Evolutionary conservation across 2,329 filamentous ascomycete species (phyloP), one percentile per base, ranked within the genome.

Genomic region (Aspergillus sp.): DNA sequence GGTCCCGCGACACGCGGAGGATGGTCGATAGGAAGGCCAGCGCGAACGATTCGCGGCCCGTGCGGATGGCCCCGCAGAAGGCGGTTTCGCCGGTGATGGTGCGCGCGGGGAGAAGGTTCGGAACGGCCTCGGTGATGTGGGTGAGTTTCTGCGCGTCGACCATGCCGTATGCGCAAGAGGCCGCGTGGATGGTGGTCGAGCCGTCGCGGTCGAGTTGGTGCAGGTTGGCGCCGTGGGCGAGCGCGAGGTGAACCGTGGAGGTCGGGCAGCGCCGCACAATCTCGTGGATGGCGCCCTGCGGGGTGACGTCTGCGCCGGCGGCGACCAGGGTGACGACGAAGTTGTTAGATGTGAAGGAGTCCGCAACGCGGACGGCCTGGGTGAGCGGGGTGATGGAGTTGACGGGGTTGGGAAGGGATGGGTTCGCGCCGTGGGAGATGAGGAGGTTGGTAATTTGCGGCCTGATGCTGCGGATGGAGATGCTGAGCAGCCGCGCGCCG

Each of bases 361-460:
- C n/a, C n/a, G n/a, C n/a, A n/a, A n/a, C n/a, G n/a, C n/a, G n/a
- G n/a, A n/a, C n/a, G n/a, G n/a, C n/a, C n/a, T n/a, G n/a, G n/a
- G n/a, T n/a, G n/a, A n/a, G n/a, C n/a, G n/a, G n/a, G n/a, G n/a
- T n/a, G n/a, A n/a, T n/a, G n/a, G n/a, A n/a, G n/a, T n/a, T n/a
- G n/a, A n/a, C n/a, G n/a, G n/a, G n/a, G n/a, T 41, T 26, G 1
- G 5, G 12, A 15, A 32, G n/a, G 10, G 29, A 32, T 8, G 34
- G 17, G 10, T 35, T 22, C 5, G 40, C 37, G 4, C 37, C 37
- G 20, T 32, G 27, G 13, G 29, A 12, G 12, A 42, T 14, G n/a
- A 42, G 13, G 15, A 39, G 29, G 12, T 34, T 29, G 2, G 25
- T 24, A 5, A 32, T 15, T 7, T 26, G 4, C n/a, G 19, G 14